Conservation (phyloP, 768 basidiomycete species). For the Lactarius psammicola region DNA sequence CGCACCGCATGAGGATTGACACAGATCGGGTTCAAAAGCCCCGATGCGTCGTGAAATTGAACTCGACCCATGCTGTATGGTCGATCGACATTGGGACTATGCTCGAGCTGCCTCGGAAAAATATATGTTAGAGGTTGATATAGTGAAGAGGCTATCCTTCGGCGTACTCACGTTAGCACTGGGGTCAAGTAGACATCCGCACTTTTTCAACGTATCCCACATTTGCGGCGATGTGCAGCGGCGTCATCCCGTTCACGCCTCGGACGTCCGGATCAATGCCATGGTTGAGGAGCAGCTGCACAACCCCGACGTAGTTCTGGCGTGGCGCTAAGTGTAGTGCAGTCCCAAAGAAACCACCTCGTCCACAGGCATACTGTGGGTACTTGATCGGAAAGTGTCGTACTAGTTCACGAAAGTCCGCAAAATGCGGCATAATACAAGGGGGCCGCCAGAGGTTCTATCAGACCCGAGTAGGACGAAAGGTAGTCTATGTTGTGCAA, state of each 20-base stretch:
- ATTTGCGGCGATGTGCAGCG: not conserved
- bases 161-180: not conserved
- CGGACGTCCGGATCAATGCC: not conserved
- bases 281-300: not conserved
- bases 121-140: no score
- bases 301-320: not conserved
- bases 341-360: not conserved
- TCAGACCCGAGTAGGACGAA: not conserved
- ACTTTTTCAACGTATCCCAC: not conserved
- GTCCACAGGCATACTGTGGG: not conserved
- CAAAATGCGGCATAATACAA: not conserved
- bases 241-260: not conserved
- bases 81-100: no score
- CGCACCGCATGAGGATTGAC: not conserved
- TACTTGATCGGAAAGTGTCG: not conserved
- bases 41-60: not conserved
- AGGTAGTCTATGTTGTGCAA: not conserved
- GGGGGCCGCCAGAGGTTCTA: not conserved
- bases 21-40: not conserved
- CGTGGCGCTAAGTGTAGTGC: not conserved
- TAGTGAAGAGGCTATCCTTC: no score
- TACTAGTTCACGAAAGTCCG: not conserved
- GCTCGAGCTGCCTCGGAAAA: no score
- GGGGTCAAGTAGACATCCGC: not conserved
- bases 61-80: not conserved